Evolutionary conservation across 2,329 filamentous ascomycete species (phyloP), one percentile per base, ranked within the genome.

Genomic region (Hymenoscyphus scutula): DNA sequence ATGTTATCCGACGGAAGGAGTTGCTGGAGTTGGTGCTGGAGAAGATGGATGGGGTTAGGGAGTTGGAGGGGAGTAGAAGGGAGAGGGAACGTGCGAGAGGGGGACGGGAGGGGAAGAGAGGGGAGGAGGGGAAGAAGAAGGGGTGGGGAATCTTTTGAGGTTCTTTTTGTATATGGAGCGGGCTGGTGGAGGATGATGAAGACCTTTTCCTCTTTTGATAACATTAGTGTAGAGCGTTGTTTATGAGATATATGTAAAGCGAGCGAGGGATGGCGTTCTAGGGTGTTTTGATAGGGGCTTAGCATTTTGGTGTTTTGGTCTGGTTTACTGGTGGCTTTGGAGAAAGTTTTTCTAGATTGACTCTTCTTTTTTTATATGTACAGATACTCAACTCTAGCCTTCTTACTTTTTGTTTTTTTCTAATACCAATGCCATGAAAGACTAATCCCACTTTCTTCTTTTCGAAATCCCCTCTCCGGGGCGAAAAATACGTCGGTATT

Each of bases 1-100:
- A 99, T 70, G 88, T 98, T 27, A 96, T 98, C 68, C 85, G 88
- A 66, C 84, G 93, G 68, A 99, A 99, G 77, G 93, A 97, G 72
- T 81, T 97, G 63, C 83, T 99, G 4, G 94, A 99, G 78, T 81
- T 97, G 61, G 95, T 97, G 5, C 81, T 99, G 32, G 89, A 92
- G 74, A 98, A 99, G 82, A 98, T 99, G 85, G 93, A 98, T 75
- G 89, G 91, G 62, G 77, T 99, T 71, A 83, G 91, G 63, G 89
- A 93, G 71, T 80, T 99, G 8, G 93, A 87, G 72, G 81, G 85
- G 78, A 80, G 23, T 57, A 70, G 72, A 59, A 63, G 63, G 38
- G 68, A 56, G 34, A 72, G 72, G 63, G 65, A 67, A 30, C 74
- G 73, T 67, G 71, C 71, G 25, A 64, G 64, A 58, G 32, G 53